phyloP scores from a whole-genome alignment of 1,284 basidiomycete species.

The Apiotrichum laibachii region DNA sequence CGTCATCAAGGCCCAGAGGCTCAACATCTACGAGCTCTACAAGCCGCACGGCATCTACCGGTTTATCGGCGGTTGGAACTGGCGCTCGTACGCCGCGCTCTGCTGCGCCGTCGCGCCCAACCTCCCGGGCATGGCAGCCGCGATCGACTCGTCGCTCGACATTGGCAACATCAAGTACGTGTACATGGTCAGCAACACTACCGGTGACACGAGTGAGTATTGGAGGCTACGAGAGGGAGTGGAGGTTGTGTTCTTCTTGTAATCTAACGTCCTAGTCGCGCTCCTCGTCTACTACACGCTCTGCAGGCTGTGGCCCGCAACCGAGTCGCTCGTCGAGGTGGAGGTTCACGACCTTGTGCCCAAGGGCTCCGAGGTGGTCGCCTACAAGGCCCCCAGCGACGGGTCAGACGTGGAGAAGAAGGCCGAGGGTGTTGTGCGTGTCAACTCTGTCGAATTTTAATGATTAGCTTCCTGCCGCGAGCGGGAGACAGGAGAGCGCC shows the following conservation, averaged over 20 bases:
- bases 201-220: slow-evolving; percentile 3
- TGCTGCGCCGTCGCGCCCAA: slow-evolving; percentile 75
- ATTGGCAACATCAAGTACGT: slow-evolving; percentile 57
- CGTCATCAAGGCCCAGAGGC: slow-evolving; percentile 31
- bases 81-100: slow-evolving; percentile 55
- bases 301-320: slow-evolving; percentile 61
- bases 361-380: too few species aligned
- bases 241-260: too few species aligned
- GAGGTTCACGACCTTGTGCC: slow-evolving; percentile 53
- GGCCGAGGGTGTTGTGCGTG: too few species aligned
- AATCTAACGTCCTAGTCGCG: not conserved
- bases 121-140: slow-evolving; percentile 58
- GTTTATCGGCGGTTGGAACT: slow-evolving; percentile 63
- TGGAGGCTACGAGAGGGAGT: not conserved
- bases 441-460: too few species aligned
- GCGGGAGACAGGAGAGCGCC: too few species aligned
- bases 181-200: slow-evolving; percentile 50
- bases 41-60: slow-evolving; percentile 38
- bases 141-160: slow-evolving; percentile 54
- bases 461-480: too few species aligned
- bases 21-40: slow-evolving; percentile 43
- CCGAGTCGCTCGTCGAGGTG: slow-evolving; percentile 60
- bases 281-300: slow-evolving; percentile 62
- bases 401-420: too few species aligned
- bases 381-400: too few species aligned